Base-by-base conservation (phyloP, 192 early-diverging fungal species). In the Physocladia obscura region DNA sequence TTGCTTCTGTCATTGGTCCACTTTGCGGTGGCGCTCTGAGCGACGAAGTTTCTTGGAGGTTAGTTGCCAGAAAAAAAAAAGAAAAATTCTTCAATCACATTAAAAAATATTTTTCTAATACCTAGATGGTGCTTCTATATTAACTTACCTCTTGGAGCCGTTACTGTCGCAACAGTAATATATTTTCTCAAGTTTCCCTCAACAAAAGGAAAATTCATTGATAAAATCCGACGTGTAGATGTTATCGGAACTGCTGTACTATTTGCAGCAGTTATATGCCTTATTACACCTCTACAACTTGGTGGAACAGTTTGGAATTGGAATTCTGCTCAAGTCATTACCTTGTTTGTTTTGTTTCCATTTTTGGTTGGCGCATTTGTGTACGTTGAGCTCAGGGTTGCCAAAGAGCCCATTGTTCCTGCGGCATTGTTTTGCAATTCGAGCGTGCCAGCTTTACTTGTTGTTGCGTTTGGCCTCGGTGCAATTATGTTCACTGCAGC, bases 21-120 rank as follows among this genome's bases (percentile, higher is more conserved):
- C 79, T 95, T 13, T 59, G 94, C 11, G 96, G 96, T 61, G 96
- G 96, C 32, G 73, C 88, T 6, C 90, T 98, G 48, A 90, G 89
- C 29, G 88, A 98, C 57, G 3, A 69, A 58, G 37, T 76, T 21
- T 51, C 61, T 30, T 71, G 67, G 69, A 21, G 68, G 40, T 87
- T 83, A 70, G n/a, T n/a, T 84, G 85, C 49, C n/a, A n/a, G n/a
- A n/a, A n/a, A n/a, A n/a, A n/a, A n/a, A n/a, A n/a, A n/a, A n/a
- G n/a, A n/a, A n/a, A n/a, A n/a, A n/a, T n/a, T n/a, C n/a, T n/a
- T n/a, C n/a, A n/a, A n/a, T n/a, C n/a, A n/a, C n/a, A n/a, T n/a
- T n/a, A n/a, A n/a, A n/a, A n/a, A n/a, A n/a, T n/a, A n/a, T n/a
- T n/a, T n/a, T n/a, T n/a, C n/a, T n/a, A n/a, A n/a, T n/a, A n/a